A percentile compares a stretch with the other conserved stretches of the same genome.
phyloP scores from a whole-genome alignment of 129 eudicot genomes.

The Centaurea solstitialis region DNA sequence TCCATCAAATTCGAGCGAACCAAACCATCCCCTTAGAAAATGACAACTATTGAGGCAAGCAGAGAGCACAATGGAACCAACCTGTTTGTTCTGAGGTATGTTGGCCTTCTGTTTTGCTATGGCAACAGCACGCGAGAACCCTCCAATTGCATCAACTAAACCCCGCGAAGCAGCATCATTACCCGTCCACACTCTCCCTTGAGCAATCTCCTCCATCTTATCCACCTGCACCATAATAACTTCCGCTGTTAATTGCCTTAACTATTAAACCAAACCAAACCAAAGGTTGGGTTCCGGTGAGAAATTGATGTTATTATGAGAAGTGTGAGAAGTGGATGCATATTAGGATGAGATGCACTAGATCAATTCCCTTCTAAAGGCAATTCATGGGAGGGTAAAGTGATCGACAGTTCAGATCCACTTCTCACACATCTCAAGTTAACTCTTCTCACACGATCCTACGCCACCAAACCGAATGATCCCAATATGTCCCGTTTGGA shows the following conservation, averaged over 20 bases:
- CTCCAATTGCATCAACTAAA: conserved; percentile 92
- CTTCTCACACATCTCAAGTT: too few species aligned
- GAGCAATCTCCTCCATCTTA: conserved; percentile 91
- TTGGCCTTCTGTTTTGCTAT: conserved; percentile 90
- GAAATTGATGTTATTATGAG: too few species aligned
- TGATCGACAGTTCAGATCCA: too few species aligned
- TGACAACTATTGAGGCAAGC: not conserved
- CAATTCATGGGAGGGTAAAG: too few species aligned
- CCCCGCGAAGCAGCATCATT: conserved; percentile 82
- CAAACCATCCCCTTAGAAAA: not conserved
- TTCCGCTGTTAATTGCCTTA: not conserved
- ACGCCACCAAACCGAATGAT: not conserved
- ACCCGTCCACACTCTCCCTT: conserved; percentile 97
- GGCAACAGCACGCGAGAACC: conserved; percentile 84
- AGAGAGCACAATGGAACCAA: conserved; percentile 6
- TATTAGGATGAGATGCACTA: too few species aligned
- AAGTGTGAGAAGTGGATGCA: too few species aligned
- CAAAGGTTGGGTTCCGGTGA: too few species aligned
- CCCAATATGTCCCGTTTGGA: too few species aligned
- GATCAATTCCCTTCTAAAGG: too few species aligned
- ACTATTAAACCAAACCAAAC: not conserved
- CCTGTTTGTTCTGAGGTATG: conserved; percentile 68
- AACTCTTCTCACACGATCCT: too few species aligned
- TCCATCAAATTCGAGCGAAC: too few species aligned
- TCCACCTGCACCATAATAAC: conserved; percentile 58